Evolutionary conservation across 2,329 filamentous ascomycete species (phyloP), one percentile per base, ranked within the genome.

Genomic region (Nothophaeocryptopus gaeumannii): DNA sequence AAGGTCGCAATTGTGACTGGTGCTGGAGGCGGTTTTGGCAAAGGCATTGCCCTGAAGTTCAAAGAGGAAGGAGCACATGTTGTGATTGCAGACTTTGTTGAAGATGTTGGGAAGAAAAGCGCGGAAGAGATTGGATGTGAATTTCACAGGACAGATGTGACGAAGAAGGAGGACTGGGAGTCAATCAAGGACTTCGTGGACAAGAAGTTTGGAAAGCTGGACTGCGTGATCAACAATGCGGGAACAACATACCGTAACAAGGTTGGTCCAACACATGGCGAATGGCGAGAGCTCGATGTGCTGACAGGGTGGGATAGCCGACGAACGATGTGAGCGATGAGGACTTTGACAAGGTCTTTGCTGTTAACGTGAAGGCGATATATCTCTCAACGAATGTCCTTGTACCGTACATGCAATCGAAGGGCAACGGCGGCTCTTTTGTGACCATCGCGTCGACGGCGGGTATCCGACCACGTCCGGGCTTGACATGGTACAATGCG

Each of bases 401-500:
- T 33, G 67, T 86, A 5, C 80, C 79, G 0, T 82, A 84, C 55
- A 78, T 86, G 37, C 67, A 85, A 30, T 75, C 77, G 49, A 70
- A 78, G 50, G 76, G 77, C 1, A 74, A 78, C 5, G 77, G 80
- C 0, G 84, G 81, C 0, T 77, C 72, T 20, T 83, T 88, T 48
- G 78, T 88, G 47, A 83, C 84, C 52, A 79, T 86, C 42, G 82
- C 84, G 1, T 84, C 80, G 2, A 85, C 83, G 0, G 83, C 83
- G 0, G 82, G 78, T 2, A 74, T 76, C 7, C 70, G 85, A 20
- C 84, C 84, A 0, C 73, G 84, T 16, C 80, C 81, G 0, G 79
- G 82, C 0, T 62, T 87, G 39, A 82, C 83, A 1, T 87, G 84
- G 83, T 87, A 87, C 61, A 86, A 86, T 61, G 81, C 83, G 1